Evolutionary conservation across 768 basidiomycete species (phyloP), one percentile per base, ranked within the genome.

Genomic region (Punctularia strigosozonata): DNA sequence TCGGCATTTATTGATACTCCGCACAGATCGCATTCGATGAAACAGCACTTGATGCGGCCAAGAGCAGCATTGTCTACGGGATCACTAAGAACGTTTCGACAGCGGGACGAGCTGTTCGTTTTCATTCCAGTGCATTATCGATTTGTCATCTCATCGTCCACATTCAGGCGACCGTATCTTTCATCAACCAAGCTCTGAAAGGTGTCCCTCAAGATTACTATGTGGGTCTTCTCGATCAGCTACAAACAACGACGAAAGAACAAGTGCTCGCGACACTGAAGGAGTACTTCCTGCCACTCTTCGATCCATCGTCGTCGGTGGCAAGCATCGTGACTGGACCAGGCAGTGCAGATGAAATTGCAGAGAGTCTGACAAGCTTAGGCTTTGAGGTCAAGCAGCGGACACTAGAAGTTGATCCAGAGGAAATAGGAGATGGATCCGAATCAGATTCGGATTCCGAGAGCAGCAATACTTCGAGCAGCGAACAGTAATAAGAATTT

Each of bases 141-240:
- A 10, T 34, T 10, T 10, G 10, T 10, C 28, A 30, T 30, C 15
- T 30, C 28, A 10, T 30, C 15, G 28, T 30, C 8, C n/a, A 20
- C 21, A 12, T 35, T 3, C 49, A 90, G 88, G 89, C 90, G 1
- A 55, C 73, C 26, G 69, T 73, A 19, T 94, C 90, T 0, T 97
- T 95, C 60, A 65, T 71, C 22, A 92, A 98, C 59, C 88, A 95
- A 64, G 85, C 80, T 0, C 66, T 99, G n/a, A 87, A 85, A 52
- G 83, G 79, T 23, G 73, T 97, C 7, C 62, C 80, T 4, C 77
- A 80, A 51, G 73, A 77, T 43, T 66, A 83, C 51, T 80, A 83
- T 48, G 65, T 84, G 19, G 71, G 80, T 38, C 68, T 90, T n/a
- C 66, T 94, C 32, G 73, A 80, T 47, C 75, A 77, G 52, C 83